Conservation (phyloP, 2,329 filamentous ascomycete species). For the Coleophoma crateriformis region DNA sequence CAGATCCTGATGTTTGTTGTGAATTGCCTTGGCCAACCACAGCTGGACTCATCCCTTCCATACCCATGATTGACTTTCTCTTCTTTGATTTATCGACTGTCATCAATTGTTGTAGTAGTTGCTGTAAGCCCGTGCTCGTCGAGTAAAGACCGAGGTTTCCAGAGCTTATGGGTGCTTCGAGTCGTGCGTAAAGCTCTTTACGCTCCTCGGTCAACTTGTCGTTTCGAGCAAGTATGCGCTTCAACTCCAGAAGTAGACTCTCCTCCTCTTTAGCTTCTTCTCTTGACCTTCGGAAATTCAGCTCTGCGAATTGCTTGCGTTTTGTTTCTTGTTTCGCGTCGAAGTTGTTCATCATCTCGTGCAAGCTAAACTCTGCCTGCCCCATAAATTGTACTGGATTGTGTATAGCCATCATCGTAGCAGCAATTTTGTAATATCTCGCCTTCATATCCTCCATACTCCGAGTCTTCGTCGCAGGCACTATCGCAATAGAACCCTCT, state of each 20-base stretch:
- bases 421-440: constrained; percentile 82
- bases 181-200: constrained; percentile 76
- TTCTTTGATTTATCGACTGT: constrained; percentile 86
- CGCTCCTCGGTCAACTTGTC: constrained; percentile 85
- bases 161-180: constrained; percentile 73
- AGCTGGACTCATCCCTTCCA: constrained; percentile 46
- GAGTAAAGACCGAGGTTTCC: constrained; percentile 72
- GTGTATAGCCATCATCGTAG: constrained; percentile 73
- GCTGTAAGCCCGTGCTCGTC: constrained; percentile 72
- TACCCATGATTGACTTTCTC: constrained; percentile 63
- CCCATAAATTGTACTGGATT: constrained; percentile 86
- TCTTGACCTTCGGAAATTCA: constrained; percentile 70
- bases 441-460: constrained; percentile 88
- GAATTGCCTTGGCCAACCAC: constrained; percentile 25
- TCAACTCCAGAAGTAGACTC: constrained; percentile 80
- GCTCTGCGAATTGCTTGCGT: constrained; percentile 80
- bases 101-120: constrained; percentile 77
- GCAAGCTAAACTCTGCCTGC: constrained; percentile 71
- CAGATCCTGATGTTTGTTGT: constrained; percentile 23
- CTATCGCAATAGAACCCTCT: constrained; percentile 43
- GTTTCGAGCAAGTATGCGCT: constrained; percentile 82
- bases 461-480: constrained; percentile 46
- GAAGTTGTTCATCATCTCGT: constrained; percentile 84
- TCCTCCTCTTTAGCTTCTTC: constrained; percentile 93
- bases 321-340: constrained; percentile 72